These are phyloP conservation scores for Arthroderma uncinatum DNA, from an alignment of 2,329 filamentous ascomycete species.

Conservation along the genomic window DNA sequence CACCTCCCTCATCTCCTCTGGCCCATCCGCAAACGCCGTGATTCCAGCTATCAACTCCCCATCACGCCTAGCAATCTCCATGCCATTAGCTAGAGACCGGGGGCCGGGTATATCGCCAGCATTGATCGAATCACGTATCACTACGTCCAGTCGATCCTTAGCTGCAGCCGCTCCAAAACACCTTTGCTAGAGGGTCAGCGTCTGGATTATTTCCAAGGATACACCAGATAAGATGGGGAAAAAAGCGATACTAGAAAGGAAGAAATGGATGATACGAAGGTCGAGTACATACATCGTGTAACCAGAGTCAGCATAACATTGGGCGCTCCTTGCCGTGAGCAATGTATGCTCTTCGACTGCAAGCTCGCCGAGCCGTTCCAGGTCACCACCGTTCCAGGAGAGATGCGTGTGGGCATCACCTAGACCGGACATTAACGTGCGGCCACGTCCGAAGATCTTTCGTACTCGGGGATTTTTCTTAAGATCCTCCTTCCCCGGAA, in stretches of 20 bases:
- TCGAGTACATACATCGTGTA: constrained; percentile 36
- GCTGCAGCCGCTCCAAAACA: constrained; percentile 40
- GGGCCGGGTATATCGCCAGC: constrained; percentile 39
- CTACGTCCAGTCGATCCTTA: constrained; percentile 37
- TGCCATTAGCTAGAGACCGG: constrained; percentile 39
- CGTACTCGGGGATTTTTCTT: constrained; percentile 25
- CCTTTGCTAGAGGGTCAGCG: constrained; percentile 14
- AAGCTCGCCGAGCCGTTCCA: constrained; percentile 34
- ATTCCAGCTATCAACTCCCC: constrained; percentile 37
- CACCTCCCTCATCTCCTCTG: constrained; percentile 32
- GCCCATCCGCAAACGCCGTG: constrained; percentile 35
- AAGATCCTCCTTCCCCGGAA: constrained; percentile 24
- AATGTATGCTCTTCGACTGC: constrained; percentile 40
- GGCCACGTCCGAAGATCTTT: constrained; percentile 30
- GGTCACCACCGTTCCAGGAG: constrained; percentile 38
- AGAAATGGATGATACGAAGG: background rate
- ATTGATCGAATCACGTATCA: constrained; percentile 41
- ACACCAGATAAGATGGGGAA: background rate
- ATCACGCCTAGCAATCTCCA: constrained; percentile 38
- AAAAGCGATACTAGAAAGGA: too few relatives aligned
- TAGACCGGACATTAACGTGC: constrained; percentile 42
- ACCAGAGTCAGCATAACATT: constrained; percentile 39
- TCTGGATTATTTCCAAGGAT: background rate
- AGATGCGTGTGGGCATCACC: constrained; percentile 42
- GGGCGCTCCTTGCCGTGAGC: constrained; percentile 34